phyloP scores from a whole-genome alignment of 441 rosid genomes.

The Adansonia rubrostipa region DNA sequence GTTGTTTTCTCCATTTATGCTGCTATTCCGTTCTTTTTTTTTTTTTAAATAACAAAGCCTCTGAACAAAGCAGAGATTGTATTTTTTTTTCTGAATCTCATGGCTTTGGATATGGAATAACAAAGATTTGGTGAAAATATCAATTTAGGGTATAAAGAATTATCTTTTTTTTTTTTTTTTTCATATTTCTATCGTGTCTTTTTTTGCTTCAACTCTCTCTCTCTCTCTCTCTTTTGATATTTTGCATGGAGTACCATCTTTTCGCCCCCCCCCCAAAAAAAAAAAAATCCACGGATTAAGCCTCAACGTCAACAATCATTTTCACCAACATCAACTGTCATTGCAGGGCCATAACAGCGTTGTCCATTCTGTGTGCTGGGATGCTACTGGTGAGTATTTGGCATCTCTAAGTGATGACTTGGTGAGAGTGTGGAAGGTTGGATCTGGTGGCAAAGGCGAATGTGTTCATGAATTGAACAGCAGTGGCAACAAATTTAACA shows the following conservation, averaged over 20 bases:
- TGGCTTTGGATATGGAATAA: background rate
- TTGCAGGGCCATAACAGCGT: constrained; percentile 60
- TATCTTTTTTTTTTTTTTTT: background rate
- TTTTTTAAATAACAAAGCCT: background rate
- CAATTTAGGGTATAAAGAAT: background rate
- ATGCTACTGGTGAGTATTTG: constrained; percentile 57
- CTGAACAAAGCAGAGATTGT: background rate
- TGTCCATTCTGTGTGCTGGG: constrained; percentile 68
- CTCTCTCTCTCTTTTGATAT: background rate
- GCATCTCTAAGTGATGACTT: constrained; percentile 71
- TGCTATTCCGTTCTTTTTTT: background rate
- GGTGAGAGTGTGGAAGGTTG: constrained; percentile 64
- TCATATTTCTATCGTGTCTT: background rate
- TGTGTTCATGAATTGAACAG: constrained; percentile 55
- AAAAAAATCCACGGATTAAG: background rate
- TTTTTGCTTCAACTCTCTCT: background rate
- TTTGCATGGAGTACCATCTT: background rate
- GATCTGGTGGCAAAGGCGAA: constrained; percentile 55
- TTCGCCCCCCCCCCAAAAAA: background rate
- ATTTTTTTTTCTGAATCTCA: background rate
- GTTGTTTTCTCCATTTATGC: background rate
- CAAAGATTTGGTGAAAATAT: background rate
- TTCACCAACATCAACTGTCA: constrained; percentile 14
- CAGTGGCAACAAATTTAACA: constrained; percentile 50
- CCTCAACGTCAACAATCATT: background rate